Evolutionary conservation across 352 stramenopile species (phyloP).

Genomic region (Globisporangium orthogonon): DNA sequence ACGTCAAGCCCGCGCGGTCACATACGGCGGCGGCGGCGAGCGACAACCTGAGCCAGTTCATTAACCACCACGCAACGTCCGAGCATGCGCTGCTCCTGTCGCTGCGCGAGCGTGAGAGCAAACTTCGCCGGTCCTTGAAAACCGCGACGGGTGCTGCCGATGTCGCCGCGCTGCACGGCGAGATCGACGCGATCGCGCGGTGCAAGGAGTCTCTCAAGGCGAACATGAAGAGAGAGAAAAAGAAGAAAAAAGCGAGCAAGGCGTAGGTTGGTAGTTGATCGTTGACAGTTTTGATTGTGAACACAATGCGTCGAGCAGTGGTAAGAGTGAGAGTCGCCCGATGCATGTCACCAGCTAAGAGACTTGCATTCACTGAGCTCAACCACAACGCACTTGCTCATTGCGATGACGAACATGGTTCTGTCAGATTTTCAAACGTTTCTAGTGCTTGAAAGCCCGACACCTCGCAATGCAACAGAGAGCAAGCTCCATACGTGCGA

Average conservation of each 20-base stretch:
- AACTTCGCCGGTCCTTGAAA: constrained; percentile 30
- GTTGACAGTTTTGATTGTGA: neutral
- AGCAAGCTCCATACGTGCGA: no score
- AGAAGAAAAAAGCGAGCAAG: constrained; percentile 13
- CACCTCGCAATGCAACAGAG: no score
- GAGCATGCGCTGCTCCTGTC: constrained; percentile 44
- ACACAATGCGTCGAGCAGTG: neutral
- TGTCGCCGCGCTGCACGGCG: constrained; percentile 32
- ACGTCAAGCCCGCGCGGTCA: constrained; percentile 15
- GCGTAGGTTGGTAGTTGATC: neutral
- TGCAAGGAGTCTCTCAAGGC: constrained; percentile 58
- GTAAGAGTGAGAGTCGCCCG: no score
- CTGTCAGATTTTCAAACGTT: no score
- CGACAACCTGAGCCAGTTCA: constrained; percentile 13
- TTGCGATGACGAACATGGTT: no score
- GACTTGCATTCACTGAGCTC: no score
- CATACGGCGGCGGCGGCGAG: constrained; percentile 1
- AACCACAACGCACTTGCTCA: no score
- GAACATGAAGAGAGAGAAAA: constrained; percentile 31
- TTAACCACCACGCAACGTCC: constrained; percentile 20
- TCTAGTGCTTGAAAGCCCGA: no score
- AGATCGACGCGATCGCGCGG: constrained; percentile 42
- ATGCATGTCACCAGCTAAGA: no score
- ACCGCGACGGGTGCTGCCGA: constrained; percentile 16
- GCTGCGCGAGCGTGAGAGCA: constrained; percentile 47